Base-by-base conservation (phyloP, 2,329 filamentous ascomycete genomes). In the Neonectria punicea region DNA sequence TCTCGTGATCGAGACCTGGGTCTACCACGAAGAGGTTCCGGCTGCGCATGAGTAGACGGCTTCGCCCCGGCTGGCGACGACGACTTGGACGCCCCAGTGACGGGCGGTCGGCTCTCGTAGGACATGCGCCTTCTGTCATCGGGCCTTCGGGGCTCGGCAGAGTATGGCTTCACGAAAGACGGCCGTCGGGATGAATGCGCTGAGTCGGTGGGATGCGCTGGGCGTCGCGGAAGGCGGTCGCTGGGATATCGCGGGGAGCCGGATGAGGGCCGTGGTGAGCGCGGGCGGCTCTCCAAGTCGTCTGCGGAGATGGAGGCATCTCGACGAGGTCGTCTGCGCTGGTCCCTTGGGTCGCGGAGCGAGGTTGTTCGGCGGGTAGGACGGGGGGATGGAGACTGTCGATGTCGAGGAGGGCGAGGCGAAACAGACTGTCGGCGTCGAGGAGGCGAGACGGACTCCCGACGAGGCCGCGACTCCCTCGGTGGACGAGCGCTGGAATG, bases 221-320 rank as follows among this genome's bases (percentile, higher is more conserved):
- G 55, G 4, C 50, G 22, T 9, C 60, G 66, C 9, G 46, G 46
- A 11, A 18, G 43, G 2, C 61, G 61, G 22, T 68, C 66, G 11
- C 13, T 16, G n/a, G 54, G 65, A 14, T 63, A 39, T 20, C 67
- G 53, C 20, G 61, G 56, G 4, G 69, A 65, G 4, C 54, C 65
- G 2, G 53, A 36, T 16, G 34, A 55, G 2, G 72, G 63, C n/a
- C 44, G 41, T 14, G 72, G 66, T 0, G 72, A 72, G 0, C 61
- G 28, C 8, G 66, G 67, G 2, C 70, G 63, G 25, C 61, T 70
- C 0, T 73, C 70, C 1, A 25, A 2, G 20, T 74, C 72, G 5
- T 74, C 72, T 30, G 62, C 65, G 0, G 72, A 74, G 18, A 72
- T 65, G 20, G 72, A 70, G 2, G 69, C 70, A 13, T 74, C 72